phyloP scores from a whole-genome alignment of 2,329 filamentous ascomycete genomes.

The Curvularia sp. region DNA sequence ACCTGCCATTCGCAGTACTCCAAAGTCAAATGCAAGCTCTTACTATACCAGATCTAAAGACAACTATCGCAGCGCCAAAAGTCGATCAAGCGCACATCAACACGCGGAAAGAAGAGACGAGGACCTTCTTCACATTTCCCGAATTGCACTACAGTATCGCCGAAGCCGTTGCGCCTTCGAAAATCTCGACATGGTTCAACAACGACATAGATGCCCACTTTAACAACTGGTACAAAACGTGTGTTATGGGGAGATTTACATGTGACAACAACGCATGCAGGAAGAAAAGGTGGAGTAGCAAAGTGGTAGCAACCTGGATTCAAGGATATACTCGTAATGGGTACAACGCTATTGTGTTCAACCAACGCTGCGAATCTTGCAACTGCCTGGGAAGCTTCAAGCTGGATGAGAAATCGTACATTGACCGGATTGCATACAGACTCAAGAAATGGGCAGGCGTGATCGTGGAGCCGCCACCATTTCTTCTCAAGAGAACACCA shows the following conservation, averaged over 20 bases:
- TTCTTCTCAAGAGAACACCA: not conserved
- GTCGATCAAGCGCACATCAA: not conserved
- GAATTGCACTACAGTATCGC: conserved; percentile 9
- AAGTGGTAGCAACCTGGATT: conserved; percentile 23
- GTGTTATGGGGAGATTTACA: conserved; percentile 27
- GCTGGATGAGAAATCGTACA: conserved; percentile 26
- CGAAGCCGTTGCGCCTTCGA: conserved; percentile 2
- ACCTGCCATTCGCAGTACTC: not conserved
- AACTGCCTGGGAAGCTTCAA: conserved; percentile 22
- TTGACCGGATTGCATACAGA: conserved; percentile 32
- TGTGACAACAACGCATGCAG: conserved; percentile 24
- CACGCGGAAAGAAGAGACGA: not conserved
- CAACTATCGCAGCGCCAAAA: not conserved
- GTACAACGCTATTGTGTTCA: conserved; percentile 31
- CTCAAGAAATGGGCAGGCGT: conserved; percentile 34
- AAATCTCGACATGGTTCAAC: conserved; percentile 14
- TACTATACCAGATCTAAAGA: not conserved
- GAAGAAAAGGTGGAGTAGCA: conserved; percentile 21
- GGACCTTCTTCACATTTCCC: conserved; percentile 12
- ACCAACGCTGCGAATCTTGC: conserved; percentile 30
- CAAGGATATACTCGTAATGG: conserved; percentile 21
- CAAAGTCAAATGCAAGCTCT: conserved; percentile 3
- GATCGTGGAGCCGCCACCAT: conserved; percentile 3
- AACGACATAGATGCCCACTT: conserved; percentile 3
- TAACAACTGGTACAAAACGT: conserved; percentile 15